Evolutionary conservation across 192 early-diverging fungal species (phyloP).

Genomic region (Diversispora epigaea): DNA sequence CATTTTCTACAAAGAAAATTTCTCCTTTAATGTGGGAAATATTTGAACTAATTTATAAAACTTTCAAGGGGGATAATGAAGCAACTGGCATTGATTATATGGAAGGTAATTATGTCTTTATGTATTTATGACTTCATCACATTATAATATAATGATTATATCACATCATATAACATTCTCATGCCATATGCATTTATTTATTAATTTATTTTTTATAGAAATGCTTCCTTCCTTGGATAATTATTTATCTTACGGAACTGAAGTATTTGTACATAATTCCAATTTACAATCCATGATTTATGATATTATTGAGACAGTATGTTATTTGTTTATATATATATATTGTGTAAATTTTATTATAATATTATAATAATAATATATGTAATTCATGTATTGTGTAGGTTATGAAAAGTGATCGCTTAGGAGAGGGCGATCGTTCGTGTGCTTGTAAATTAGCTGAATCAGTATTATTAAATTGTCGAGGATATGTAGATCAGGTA

Average conservation of each 20-base stretch:
- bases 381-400: constrained; percentile 2
- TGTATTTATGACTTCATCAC: neutral
- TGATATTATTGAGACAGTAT: constrained; percentile 80
- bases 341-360: neutral
- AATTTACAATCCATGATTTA: constrained; percentile 73
- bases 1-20: constrained; percentile 79
- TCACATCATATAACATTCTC: neutral
- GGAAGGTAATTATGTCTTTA: constrained; percentile 43
- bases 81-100: constrained; percentile 80
- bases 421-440: constrained; percentile 77
- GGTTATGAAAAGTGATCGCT: constrained; percentile 72
- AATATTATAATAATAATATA: neutral
- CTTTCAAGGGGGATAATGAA: constrained; percentile 61
- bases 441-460: constrained; percentile 85
- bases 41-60: constrained; percentile 72
- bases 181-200: neutral
- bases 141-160: neutral
- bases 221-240: constrained; percentile 91
- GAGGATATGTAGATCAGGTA: constrained; percentile 75
- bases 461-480: constrained; percentile 79
- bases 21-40: constrained; percentile 83
- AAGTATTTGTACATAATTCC: constrained; percentile 65
- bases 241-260: constrained; percentile 84
- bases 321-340: neutral
- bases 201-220: constrained; percentile 43